Base-by-base conservation (phyloP, 1,284 basidiomycete genomes). In the Sporisorium graminicola region DNA sequence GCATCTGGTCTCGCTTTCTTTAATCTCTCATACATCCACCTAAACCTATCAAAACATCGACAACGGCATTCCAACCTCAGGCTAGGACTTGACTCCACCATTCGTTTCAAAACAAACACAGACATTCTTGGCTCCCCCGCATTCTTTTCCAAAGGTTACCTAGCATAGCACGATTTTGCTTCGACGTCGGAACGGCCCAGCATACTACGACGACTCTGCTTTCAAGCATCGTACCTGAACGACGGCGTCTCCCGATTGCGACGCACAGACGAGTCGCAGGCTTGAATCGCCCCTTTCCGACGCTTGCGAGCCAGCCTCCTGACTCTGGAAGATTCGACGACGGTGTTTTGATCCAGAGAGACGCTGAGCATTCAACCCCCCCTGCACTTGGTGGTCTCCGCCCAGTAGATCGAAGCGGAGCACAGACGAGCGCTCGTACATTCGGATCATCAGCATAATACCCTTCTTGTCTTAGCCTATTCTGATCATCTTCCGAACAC, bases 61-160 rank as follows among this genome's bases (percentile, higher is more conserved):
- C 40, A 7, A 43, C 40, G 40, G n/a, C 40, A 20, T 9, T 43
- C 40, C n/a, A 43, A 18, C 31, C 37, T 50, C 26, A 29, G 12
- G 18, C n/a, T n/a, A 37, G 35, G 31, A 20, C 33, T 46, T 46
- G 5, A 47, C 46, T 14, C 43, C 26, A 29, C 2, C 46, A 47
- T 43, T 43, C 40, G 40, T 43, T 43, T 43, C n/a, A 16, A 43
- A 43, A 26, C 10, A 27, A 12, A n/a, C 27, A 2, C 27, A 31
- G 49, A 50, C 14, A 8, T 10, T 50, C 18, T 7, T 35, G 7
- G 33, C 7, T 3, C 10, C 7, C 46, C 46, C 49, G 49, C 29
- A 50, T 20, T 50, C 49, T 16, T 49, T 50, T 33, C 5, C 46
- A 31, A 50, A 50, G 49, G 49, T 31, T 20, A 50, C 29, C 40